Evolutionary conservation across 768 basidiomycete genomes (phyloP).

Genomic region (Rubroboletus pulcherrimus): DNA sequence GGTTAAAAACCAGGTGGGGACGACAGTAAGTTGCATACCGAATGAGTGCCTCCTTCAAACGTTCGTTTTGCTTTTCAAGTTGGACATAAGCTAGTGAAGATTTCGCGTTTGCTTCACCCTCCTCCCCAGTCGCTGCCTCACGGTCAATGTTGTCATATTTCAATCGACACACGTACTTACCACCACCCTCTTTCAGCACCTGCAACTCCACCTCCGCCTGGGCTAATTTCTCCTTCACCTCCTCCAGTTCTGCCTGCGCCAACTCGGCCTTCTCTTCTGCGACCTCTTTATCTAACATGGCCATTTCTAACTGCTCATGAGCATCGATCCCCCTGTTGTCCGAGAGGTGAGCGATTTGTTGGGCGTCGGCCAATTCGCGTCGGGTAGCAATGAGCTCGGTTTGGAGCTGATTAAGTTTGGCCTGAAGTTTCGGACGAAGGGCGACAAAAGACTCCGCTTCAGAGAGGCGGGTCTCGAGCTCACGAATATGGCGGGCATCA

Average conservation of each 20-base stretch:
- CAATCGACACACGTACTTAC: constrained; percentile 12
- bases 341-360: constrained; percentile 67
- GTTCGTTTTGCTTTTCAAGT: constrained; percentile 94
- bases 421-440: constrained; percentile 85
- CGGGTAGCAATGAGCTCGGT: constrained; percentile 72
- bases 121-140: constrained; percentile 24
- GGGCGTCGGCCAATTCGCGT: constrained; percentile 73
- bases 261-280: constrained; percentile 90
- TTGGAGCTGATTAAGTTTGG: constrained; percentile 78
- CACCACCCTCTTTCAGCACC: constrained; percentile 62
- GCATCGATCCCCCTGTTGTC: constrained; percentile 72
- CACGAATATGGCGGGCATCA: constrained; percentile 78
- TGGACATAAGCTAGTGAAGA: constrained; percentile 71
- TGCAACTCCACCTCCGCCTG: constrained; percentile 80
- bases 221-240: constrained; percentile 72
- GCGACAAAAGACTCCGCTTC: constrained; percentile 84
- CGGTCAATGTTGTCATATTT: constrained; percentile 3
- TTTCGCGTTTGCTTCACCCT: constrained; percentile 39
- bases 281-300: constrained; percentile 92
- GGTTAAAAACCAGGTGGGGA: not conserved
- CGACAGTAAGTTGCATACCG: constrained; percentile 42
- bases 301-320: constrained; percentile 91
- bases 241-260: constrained; percentile 74
- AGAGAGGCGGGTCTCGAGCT: constrained; percentile 77
- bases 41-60: constrained; percentile 91